These are phyloP conservation scores for Oxyria digyna DNA, from an alignment of 148 eudicot genomes.

Conservation along the genomic window DNA sequence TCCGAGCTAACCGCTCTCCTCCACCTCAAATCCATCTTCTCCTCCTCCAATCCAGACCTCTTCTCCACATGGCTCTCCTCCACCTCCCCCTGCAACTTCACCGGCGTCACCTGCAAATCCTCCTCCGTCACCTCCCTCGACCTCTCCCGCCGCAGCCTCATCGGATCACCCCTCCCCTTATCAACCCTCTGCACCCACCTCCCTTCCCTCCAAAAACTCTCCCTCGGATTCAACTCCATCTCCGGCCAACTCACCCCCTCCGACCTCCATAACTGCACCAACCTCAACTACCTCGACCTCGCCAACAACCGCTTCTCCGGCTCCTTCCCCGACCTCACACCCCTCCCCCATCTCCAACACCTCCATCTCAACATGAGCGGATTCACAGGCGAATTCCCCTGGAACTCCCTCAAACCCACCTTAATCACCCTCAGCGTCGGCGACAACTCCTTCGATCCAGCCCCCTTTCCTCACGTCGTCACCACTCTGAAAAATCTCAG, in stretches of 20 bases:
- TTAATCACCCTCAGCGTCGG: constrained; percentile 57
- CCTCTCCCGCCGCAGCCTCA: constrained; percentile 38
- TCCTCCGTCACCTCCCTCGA: constrained; percentile 23
- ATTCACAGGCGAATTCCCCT: constrained; percentile 43
- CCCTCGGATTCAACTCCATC: constrained; percentile 48
- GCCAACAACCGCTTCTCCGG: constrained; percentile 38
- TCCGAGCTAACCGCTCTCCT: constrained; percentile 20
- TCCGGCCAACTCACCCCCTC: constrained; percentile 18
- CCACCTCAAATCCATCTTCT: constrained; percentile 25
- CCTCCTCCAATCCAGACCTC: constrained; percentile 18
- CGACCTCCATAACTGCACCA: constrained; percentile 30
- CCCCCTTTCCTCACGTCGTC: constrained; percentile 38
- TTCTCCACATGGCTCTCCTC: constrained; percentile 27
- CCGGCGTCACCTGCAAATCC: constrained; percentile 30
- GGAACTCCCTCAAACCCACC: constrained; percentile 35
- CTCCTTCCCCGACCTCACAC: constrained; percentile 19
- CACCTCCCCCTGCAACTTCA: constrained; percentile 18
- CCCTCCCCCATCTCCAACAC: constrained; percentile 16
- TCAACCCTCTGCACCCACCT: constrained; percentile 37
- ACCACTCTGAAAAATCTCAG: constrained; percentile 13
- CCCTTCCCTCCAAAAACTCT: constrained; percentile 41
- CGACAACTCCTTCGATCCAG: constrained; percentile 44
- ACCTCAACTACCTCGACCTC: constrained; percentile 33
- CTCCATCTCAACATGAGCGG: constrained; percentile 47
- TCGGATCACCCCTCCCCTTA: constrained; percentile 33